Percentiles rank a stretch among this genome's conserved stretches.
Evolutionary conservation across 108 stramenopile genomes (phyloP).

Genomic region (Fragilariopsis cylindrus): DNA sequence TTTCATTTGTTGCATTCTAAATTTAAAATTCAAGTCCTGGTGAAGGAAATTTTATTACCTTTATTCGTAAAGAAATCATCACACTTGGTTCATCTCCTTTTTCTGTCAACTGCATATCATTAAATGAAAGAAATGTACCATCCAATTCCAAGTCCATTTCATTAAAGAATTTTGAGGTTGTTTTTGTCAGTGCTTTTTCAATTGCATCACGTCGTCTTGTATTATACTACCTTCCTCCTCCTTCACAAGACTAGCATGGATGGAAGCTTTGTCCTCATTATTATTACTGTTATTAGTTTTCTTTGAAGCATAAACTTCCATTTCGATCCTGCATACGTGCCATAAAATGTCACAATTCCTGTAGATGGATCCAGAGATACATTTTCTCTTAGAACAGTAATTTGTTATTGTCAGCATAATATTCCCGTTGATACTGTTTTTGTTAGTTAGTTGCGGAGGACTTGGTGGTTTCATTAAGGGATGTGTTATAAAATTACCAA

Average conservation of each 20-base stretch:
- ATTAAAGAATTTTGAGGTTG: slow-evolving; percentile 54
- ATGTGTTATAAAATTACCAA: slow-evolving; percentile 64
- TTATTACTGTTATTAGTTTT: slow-evolving; percentile 4
- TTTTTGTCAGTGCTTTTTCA: slow-evolving; percentile 23
- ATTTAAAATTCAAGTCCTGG: slow-evolving; percentile 53
- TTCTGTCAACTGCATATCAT: slow-evolving; percentile 51
- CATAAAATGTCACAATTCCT: slow-evolving; percentile 31
- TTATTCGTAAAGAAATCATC: slow-evolving; percentile 50
- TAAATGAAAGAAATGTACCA: slow-evolving; percentile 56
- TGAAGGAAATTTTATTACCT: slow-evolving; percentile 62
- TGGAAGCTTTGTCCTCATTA: slow-evolving; percentile 10
- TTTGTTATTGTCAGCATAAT: neutral
- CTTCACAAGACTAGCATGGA: neutral
- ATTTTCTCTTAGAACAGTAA: slow-evolving; percentile 44
- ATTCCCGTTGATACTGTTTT: neutral
- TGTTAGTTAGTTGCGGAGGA: neutral
- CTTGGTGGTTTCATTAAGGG: slow-evolving; percentile 50
- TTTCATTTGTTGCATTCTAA: neutral
- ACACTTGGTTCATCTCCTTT: slow-evolving; percentile 45
- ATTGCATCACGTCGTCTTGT: slow-evolving; percentile 5
- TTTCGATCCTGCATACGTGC: slow-evolving; percentile 21
- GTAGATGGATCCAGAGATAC: slow-evolving; percentile 28
- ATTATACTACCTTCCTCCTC: neutral
- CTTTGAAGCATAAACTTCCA: slow-evolving; percentile 41
- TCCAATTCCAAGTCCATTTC: slow-evolving; percentile 64